Evolutionary conservation across 495 filamentous ascomycete species (phyloP).

Genomic region (Penicillium goetzii): DNA sequence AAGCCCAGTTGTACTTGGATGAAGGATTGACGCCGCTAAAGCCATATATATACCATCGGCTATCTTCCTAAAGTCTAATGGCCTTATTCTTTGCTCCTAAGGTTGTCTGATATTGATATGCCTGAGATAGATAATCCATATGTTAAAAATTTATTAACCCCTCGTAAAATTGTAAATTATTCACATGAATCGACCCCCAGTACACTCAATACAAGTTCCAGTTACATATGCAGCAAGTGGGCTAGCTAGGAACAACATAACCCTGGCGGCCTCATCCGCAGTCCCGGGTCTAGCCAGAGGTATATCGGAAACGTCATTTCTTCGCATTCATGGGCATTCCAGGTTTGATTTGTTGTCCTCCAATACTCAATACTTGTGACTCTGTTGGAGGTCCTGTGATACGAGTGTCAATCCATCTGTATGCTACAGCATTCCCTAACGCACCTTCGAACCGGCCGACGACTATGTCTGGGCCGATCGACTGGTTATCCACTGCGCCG

Average conservation of each 20-base stretch:
- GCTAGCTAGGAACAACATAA: constrained; percentile 69
- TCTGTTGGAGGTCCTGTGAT: constrained; percentile 66
- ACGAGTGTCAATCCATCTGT: constrained; percentile 70
- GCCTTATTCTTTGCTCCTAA: too few species aligned
- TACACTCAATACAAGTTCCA: constrained; percentile 27
- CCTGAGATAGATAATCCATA: neutral
- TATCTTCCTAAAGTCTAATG: neutral
- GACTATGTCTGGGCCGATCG: constrained; percentile 42
- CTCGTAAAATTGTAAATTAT: neutral
- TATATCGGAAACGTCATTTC: constrained; percentile 57
- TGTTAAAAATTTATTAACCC: neutral
- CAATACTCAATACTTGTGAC: constrained; percentile 68
- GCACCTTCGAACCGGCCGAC: constrained; percentile 33
- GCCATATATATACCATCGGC: neutral
- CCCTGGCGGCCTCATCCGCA: constrained; percentile 69
- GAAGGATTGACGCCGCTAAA: neutral
- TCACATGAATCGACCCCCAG: constrained; percentile 23
- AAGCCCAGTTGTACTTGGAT: constrained; percentile 31
- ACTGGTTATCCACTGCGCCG: constrained; percentile 37
- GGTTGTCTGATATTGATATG: neutral
- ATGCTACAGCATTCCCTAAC: constrained; percentile 65
- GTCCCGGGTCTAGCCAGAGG: constrained; percentile 68
- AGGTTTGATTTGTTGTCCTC: constrained; percentile 41
- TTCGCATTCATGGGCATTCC: constrained; percentile 26
- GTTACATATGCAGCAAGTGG: constrained; percentile 66